Evolutionary conservation across 23 red algal species (phyloP), one percentile per base, ranked within the genome.

Genomic region (Gracilaria caudata): DNA sequence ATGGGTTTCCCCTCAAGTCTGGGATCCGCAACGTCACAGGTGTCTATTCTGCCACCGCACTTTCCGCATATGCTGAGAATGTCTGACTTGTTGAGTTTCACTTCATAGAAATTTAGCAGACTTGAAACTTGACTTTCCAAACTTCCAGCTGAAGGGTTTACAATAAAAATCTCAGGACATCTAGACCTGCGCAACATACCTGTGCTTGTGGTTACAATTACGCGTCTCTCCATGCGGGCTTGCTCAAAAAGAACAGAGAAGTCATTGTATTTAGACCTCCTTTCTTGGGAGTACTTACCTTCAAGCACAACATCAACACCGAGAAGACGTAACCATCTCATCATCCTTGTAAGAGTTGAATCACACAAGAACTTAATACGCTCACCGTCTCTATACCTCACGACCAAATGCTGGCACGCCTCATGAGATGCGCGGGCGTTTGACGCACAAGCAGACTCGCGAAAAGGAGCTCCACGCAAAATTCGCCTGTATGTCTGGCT

Each of bases 121-220:
- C 51, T 54, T 9, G 81, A 55, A 4, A 85, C n/a, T 56, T 85
- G 59, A n/a, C 53, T 37, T 63, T 85, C 64, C 33, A 51, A 51
- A 51, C 60, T 85, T 30, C 40, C 60, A 17, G 81, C 35, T 17
- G 81, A 70, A 51, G 58, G 53, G 24, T 32, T 68, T 35, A 85
- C 64, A 3, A 85, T 23, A 85, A 72, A 85, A 26, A 63, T 17
- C 58, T 85, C 81, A 2, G 81, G 81, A 85, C 81, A 85, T 10
- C 10, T 70, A 21, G 60, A 21, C 21, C 81, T 34, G 13, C 60
- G 44, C 24, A 85, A 24, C 40, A 85, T 51, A 20, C 45, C 26
- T 43, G 28, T 85, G 60, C 64, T 85, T 1, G 81, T 85, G 3
- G 81, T 85, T 30, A 85, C 81, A 20, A 85, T 53, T 25, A 85